Base-by-base conservation (phyloP, 2,329 filamentous ascomycete species). In the Paraphaeosphaeria minitans region DNA sequence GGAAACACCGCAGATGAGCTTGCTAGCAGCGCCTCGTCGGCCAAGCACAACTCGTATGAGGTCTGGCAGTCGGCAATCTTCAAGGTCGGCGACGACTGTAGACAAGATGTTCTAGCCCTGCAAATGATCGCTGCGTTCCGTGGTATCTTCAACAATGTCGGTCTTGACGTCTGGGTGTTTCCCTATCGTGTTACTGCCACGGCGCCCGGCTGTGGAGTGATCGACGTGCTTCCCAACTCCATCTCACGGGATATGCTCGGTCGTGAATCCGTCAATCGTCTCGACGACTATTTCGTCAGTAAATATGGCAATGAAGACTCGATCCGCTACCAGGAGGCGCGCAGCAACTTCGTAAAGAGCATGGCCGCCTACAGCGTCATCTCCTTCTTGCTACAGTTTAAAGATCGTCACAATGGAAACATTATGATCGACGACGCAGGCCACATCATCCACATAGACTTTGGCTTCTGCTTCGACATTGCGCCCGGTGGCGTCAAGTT, bases 21-120 rank as follows among this genome's bases (percentile, higher is more conserved):
- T 22, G 73, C 63, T 56, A 73, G 65, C 59, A 70, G 64, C 47
- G 68, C 63, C 63, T 27, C 70, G 64, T 64, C 64, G 57, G 67
- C 70, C 66, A 63, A 73, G 69, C 54, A 63, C 37, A 86, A 85
- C 68, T 91, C 87, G 0, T 87, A 96, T 66, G 96, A 99, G 76
- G 90, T 94, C n/a, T 98, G 95, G 96, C 95, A 99, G 77, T 96
- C 93, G 1, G 95, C 94, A 57, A 99, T 99, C 72, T 99, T 99
- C 87, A 99, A 99, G 77, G 96, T 99, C 50, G 95, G 95, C 62
- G 95, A 99, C 75, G 95, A 99, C 77, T 98, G 95, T 75, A 90
- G 95, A 52, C 95, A 99, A 79, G 96, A 99, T 70, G 91, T 99
- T 53, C 83, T 99, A 60, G 95, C 95, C 1, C 82, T 99, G 61